phyloP scores from a whole-genome alignment of 306 rosid genomes.

The Casuarina equisetifolia region DNA sequence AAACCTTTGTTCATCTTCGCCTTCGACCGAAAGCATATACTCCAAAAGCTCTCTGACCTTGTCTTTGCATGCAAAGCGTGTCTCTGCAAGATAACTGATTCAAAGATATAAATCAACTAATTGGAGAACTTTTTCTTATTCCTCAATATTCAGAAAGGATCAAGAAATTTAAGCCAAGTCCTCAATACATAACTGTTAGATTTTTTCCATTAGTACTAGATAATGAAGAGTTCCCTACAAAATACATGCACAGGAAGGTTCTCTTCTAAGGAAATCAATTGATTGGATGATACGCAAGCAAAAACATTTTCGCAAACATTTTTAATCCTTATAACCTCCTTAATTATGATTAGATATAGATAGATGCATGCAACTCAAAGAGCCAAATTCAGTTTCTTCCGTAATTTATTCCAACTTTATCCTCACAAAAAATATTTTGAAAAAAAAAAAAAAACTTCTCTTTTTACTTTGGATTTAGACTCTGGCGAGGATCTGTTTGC shows the following conservation, averaged over 20 bases:
- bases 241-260: too few relatives aligned
- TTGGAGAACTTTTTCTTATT: constrained; percentile 9
- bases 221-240: too few relatives aligned
- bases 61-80: constrained; percentile 74
- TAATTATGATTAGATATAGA: too few relatives aligned
- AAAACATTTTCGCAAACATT: background rate
- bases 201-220: too few relatives aligned
- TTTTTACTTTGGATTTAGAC: too few relatives aligned
- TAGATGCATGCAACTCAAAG: too few relatives aligned
- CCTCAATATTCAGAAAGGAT: background rate
- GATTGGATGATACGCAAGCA: background rate
- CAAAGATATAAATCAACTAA: constrained; percentile 19
- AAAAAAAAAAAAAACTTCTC: too few relatives aligned
- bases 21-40: constrained; percentile 76
- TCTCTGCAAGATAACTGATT: constrained; percentile 94
- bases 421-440: too few relatives aligned
- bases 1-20: constrained; percentile 84
- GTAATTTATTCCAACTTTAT: too few relatives aligned
- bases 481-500: too few relatives aligned
- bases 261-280: background rate
- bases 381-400: too few relatives aligned
- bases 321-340: too few relatives aligned
- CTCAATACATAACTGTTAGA: background rate
- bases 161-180: constrained; percentile 17
- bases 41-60: constrained; percentile 70